Evolutionary conservation across 768 basidiomycete genomes (phyloP).

Genomic region (Tylopilus cervinicoccineus): DNA sequence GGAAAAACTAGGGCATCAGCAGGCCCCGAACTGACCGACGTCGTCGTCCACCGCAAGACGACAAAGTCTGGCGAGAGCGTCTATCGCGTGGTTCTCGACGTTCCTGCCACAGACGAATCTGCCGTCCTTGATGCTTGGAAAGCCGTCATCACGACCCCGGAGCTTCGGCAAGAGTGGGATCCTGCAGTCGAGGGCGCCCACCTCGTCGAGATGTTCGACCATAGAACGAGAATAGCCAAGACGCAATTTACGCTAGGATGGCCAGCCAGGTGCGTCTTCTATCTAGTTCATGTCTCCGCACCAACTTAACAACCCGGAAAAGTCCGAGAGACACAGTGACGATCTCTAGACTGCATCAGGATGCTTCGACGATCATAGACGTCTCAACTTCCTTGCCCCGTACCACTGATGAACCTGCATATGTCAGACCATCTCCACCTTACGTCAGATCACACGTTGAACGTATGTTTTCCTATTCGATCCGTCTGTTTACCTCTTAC

Average conservation of each 20-base stretch:
- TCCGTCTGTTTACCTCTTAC: conserved; percentile 4
- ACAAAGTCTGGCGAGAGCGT: conserved; percentile 71
- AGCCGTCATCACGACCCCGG: conserved; percentile 77
- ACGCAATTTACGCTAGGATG: conserved; percentile 93
- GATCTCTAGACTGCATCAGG: conserved; percentile 81
- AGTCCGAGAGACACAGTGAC: conserved; percentile 94
- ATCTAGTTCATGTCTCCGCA: background rate
- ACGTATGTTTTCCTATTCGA: conserved; percentile 40
- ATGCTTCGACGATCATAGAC: conserved; percentile 80
- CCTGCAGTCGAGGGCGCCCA: conserved; percentile 85
- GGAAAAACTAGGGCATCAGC: conserved; percentile 53
- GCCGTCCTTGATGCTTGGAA: conserved; percentile 75
- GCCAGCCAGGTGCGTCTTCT: conserved; percentile 88
- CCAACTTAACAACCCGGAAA: conserved; percentile 7
- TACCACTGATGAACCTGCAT: conserved; percentile 85
- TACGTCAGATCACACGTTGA: conserved; percentile 86
- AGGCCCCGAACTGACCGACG: conserved; percentile 63
- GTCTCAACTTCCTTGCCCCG: conserved; percentile 93
- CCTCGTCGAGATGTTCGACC: conserved; percentile 83
- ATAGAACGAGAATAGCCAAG: conserved; percentile 78
- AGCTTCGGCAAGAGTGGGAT: conserved; percentile 89
- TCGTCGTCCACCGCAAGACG: conserved; percentile 71
- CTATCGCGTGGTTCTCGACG: conserved; percentile 78
- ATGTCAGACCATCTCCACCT: conserved; percentile 87
- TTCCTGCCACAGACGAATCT: conserved; percentile 54